Conservation (phyloP, 192 early-diverging fungal genomes). For the Dimargaris cristalligena region DNA sequence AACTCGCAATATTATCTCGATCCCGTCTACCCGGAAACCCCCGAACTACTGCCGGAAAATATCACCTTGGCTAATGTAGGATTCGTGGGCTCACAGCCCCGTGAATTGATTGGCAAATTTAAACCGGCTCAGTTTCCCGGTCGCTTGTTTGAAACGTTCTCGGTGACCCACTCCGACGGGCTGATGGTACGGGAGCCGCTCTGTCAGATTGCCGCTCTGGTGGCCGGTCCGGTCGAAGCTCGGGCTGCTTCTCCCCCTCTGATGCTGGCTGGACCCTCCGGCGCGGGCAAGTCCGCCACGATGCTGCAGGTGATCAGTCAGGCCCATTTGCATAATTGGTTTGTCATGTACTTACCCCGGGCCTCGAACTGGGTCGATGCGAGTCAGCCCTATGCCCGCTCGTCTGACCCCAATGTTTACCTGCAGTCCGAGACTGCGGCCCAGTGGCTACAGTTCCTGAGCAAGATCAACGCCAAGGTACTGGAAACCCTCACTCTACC, state of each 20-base stretch:
- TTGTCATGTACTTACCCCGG: background rate
- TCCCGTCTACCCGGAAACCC: too few relatives aligned
- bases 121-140: background rate
- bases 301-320: background rate
- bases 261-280: background rate
- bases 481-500: background rate
- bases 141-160: background rate
- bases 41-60: too few relatives aligned
- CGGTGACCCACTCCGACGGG: background rate
- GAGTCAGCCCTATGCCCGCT: background rate
- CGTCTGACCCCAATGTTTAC: background rate
- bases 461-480: background rate
- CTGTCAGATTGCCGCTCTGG: background rate
- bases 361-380: background rate
- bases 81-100: too few relatives aligned
- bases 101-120: background rate
- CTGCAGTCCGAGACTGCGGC: background rate
- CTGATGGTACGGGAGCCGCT: background rate
- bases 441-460: background rate
- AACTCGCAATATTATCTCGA: background rate
- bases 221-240: background rate
- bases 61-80: too few relatives aligned
- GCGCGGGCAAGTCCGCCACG: background rate
- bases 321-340: background rate
- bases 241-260: background rate